Evolutionary conservation across 192 early-diverging fungal species (phyloP), one percentile per base, ranked within the genome.

Genomic region (Umbelopsis sp.): DNA sequence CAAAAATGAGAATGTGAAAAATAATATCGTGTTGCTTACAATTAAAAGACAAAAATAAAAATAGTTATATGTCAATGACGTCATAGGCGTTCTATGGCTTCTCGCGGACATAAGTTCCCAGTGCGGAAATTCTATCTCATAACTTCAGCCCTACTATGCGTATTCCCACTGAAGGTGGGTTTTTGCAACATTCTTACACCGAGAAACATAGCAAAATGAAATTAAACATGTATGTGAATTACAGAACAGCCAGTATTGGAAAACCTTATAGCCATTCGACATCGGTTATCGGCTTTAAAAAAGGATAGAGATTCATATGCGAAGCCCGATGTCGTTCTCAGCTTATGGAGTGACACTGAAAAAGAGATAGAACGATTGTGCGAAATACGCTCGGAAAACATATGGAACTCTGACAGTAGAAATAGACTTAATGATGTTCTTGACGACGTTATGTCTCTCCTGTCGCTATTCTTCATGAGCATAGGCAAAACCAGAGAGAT

Each of bases 391-490:
- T 51, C 65, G 16, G 53, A 53, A 17, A 45, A 74, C 17, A n/a
- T 74, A 29, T 74, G 70, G 73, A 67, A 36, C 24, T 44, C 73
- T 12, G 25, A 52, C 22, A 65, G 22, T 7, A 70, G 77, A 22
- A 81, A 89, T 76, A 75, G 88, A 50, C 80, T 91, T 24, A 90
- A 93, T 71, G 86, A 84, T 49, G 86, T 91, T 32, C 78, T 93
- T 16, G 92, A 93, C 56, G 92, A 93, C 47, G 87, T 90, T 62
- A 90, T 90, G 83, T 86, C 90, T 34, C 81, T 93, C 41, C 86
- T 93, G 34, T 93, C 92, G 29, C 74, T 93, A 54, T 93, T 91
- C 72, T 93, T 90, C 72, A 83, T 93, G 82, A 87, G 87, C 24
- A 74, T 91, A 52, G 92, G 92, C 41, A 91, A 90, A 71, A 91